Percentiles rank a stretch among this genome's conserved stretches.
Evolutionary conservation across 768 basidiomycete species (phyloP).

Genomic region (Cytidiella melzeri): DNA sequence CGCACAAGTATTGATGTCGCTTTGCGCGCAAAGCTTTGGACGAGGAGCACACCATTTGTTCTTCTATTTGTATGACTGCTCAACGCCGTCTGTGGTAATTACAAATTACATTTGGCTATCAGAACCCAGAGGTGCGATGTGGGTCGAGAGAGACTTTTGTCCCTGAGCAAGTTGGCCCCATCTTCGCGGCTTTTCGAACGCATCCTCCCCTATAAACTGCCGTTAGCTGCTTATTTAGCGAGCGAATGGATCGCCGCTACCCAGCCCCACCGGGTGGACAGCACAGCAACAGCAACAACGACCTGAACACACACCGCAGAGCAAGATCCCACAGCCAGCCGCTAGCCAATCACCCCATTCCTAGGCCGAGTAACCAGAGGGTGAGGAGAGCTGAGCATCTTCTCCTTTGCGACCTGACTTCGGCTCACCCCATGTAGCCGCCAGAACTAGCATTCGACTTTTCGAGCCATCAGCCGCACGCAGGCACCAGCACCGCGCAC

Average conservation of each 20-base stretch:
- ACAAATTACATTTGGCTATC: conserved; percentile 16
- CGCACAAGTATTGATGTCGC: conserved; percentile 8
- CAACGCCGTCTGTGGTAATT: conserved; percentile 4
- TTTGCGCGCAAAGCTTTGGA: conserved; percentile 9
- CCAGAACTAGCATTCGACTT: conserved; percentile 13
- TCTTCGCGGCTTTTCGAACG: conserved; percentile 4
- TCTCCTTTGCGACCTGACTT: neutral
- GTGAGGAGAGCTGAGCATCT: conserved; percentile 3
- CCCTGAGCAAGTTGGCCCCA: neutral
- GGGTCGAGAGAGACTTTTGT: neutral
- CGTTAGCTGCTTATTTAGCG: too few species aligned
- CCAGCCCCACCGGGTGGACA: conserved; percentile 5
- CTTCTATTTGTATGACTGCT: conserved; percentile 12
- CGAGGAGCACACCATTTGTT: conserved; percentile 10
- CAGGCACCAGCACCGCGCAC: neutral
- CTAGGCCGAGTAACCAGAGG: conserved; percentile 9
- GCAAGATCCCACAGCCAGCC: conserved; percentile 14
- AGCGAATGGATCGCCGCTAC: conserved; percentile 12
- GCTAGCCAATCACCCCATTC: conserved; percentile 6
- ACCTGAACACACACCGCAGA: conserved; percentile 3
- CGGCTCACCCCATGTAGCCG: conserved; percentile 5
- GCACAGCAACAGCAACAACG: neutral
- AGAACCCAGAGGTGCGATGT: conserved; percentile 12
- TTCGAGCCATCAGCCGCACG: neutral
- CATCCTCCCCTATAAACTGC: too few species aligned